These are phyloP conservation scores for Paxillus rubicundulus DNA, from an alignment of 768 basidiomycete genomes.

Conservation along the genomic window DNA sequence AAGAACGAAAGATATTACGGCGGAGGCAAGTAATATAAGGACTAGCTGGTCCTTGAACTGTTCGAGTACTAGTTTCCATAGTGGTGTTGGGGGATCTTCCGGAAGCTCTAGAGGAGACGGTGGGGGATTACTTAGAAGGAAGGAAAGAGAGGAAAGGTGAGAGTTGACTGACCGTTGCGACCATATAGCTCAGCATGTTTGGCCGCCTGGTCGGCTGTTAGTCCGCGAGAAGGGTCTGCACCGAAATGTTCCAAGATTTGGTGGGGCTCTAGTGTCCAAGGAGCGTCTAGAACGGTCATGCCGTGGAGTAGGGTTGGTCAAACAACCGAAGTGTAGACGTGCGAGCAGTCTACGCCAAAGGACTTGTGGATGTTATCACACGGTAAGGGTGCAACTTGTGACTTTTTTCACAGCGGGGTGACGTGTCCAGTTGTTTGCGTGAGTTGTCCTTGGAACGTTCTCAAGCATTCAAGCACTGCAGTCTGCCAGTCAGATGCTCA, in stretches of 20 bases:
- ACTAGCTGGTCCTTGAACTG: conserved; percentile 99
- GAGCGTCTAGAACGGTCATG: conserved; percentile 54
- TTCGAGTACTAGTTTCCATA: conserved; percentile 95
- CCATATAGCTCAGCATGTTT: conserved; percentile 80
- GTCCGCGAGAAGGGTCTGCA: conserved; percentile 61
- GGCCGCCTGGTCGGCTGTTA: conserved; percentile 63
- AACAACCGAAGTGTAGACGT: neutral
- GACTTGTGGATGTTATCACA: neutral
- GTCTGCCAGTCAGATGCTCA: neutral
- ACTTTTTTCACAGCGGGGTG: conserved; percentile 2
- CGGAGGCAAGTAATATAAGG: conserved; percentile 92
- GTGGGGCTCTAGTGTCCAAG: conserved; percentile 74
- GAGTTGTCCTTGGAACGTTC: conserved; percentile 4
- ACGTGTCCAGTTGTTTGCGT: conserved; percentile 14
- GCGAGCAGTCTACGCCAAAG: neutral
- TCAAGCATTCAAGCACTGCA: too few relatives aligned
- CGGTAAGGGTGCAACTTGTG: too few relatives aligned
- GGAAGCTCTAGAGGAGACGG: conserved; percentile 68
- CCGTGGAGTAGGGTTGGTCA: conserved; percentile 10
- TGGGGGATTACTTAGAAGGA: neutral
- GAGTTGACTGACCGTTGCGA: conserved; percentile 63
- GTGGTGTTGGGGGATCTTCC: conserved; percentile 84
- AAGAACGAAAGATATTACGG: conserved; percentile 88
- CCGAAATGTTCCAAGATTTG: conserved; percentile 72
- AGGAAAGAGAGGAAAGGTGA: neutral